Base-by-base conservation (phyloP, 345 rosid genomes). In the Sisymbrium irio region DNA sequence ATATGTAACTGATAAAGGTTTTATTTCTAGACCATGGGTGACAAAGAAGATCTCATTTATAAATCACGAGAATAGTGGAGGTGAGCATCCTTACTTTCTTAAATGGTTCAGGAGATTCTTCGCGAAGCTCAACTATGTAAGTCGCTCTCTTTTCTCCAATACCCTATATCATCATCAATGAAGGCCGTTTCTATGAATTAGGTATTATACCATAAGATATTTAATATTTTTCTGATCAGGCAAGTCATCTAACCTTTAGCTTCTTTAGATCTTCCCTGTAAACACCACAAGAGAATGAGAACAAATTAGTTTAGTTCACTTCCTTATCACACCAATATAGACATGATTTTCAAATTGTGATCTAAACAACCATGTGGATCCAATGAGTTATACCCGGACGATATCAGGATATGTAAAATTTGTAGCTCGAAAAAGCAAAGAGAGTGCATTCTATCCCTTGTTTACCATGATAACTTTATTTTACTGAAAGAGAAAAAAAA, bases 111-210 rank as follows among this genome's bases (percentile, higher is more conserved):
- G 87, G 84, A 25, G 91, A 81, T 54, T 83, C 84, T 51, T 85
- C 79, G 0, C 93, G 93, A 63, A 86, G 83, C 72, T 86, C 78
- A 61, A 92, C 82, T 77, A 92, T 85, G 80, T 56, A 79, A 6
- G 77, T 77, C 0, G 98, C 98, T 77, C 96, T 83, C 79, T 84
- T 92, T 63, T 88, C 94, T 74, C 94, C 94, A 17, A 92, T 89
- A 57, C 97, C 97, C 97, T 92, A 32, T 76, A 42, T 72, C 60
- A 58, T 59, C 46, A 54, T 36, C 41, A 47, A 55, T 22, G 20
- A 9, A 69, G 7, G 18, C 3, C 7, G 9, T 71, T 14, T 13
- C 28, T 27, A 32, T 15, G 33, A 17, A 41, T 56, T 56, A 76
- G 5, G 15, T 57, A 70, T 17, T 28, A 19, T 13, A 42, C 45